Conservation (phyloP, 306 rosid species). For the Benincasa hispida region DNA sequence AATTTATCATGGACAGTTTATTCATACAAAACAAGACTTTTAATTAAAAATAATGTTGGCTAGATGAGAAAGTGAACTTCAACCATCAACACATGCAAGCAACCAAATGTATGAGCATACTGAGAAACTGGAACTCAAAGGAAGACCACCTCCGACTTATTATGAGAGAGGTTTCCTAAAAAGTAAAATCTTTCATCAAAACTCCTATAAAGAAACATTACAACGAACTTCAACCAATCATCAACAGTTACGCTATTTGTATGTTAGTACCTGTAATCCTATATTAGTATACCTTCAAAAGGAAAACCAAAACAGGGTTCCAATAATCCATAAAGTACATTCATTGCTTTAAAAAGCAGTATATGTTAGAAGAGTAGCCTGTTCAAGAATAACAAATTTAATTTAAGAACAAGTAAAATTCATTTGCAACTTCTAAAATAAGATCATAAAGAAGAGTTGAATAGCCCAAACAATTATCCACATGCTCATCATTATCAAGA, state of each 20-base stretch:
- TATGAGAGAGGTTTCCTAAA: not conserved
- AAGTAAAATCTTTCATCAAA: not conserved
- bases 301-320: not conserved
- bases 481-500: not conserved
- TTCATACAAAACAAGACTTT: not conserved
- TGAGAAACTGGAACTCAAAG: not conserved
- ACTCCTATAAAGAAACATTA: not conserved
- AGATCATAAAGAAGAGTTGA: not conserved
- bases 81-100: not conserved
- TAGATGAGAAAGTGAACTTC: not conserved
- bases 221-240: not conserved
- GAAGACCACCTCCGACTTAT: not conserved
- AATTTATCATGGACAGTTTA: not conserved
- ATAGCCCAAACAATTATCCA: not conserved
- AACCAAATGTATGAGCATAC: not conserved
- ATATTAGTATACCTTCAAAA: not conserved
- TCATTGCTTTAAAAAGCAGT: not conserved
- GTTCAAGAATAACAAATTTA: not conserved
- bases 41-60: not conserved
- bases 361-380: not conserved
- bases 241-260: not conserved
- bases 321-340: not conserved
- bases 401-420: not conserved
- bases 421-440: not conserved
- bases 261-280: not conserved